Evolutionary conservation across 2,329 filamentous ascomycete genomes (phyloP), one percentile per base, ranked within the genome.

Genomic region (Pseudocercospora macadamiae): DNA sequence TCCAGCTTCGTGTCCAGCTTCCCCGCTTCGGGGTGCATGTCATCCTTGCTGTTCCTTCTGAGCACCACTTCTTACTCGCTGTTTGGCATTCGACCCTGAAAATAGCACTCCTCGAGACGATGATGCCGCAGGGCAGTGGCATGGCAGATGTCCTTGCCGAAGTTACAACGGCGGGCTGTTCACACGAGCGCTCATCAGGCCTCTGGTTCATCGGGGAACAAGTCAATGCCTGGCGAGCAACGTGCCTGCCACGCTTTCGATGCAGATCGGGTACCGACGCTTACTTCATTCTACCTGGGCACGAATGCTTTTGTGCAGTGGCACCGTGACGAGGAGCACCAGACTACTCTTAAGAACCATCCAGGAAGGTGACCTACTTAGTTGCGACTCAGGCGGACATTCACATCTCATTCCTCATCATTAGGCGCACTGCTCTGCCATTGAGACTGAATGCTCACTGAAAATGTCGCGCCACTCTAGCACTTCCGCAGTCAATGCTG

Each of bases 1-100:
- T 49, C 16, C 45, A n/a, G n/a, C n/a, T n/a, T n/a, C n/a, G n/a
- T n/a, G n/a, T 51, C 48, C 52, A 48, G 16, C 26, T 51, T 48
- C 52, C 52, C 42, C 54, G 54, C 54, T 49, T 49, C 44, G 54
- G 54, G 54, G 44, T 55, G 42, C 53, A 55, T 55, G 49, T 18
- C 42, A 49, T 30, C 53, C 28, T 47, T 44, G n/a, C 18, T n/a
- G n/a, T n/a, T n/a, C n/a, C n/a, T n/a, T n/a, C n/a, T n/a, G n/a
- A 32, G 12, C 28, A 32, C 28, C 6, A 32, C 28, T 12, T 32
- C 12, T 32, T 6, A 32, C 28, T 32, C 28, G 28, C 28, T 32
- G 28, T 12, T 32, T 12, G 6, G 6, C 6, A 7, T 32, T 32
- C 28, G 28, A 12, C 28, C 28, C 12, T 32, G 28, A 6, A 12